Percentiles rank a stretch among this genome's conserved stretches.
phyloP scores from a whole-genome alignment of 225 moss, liverwort and hornwort species.

The Pleurozium schreberi region DNA sequence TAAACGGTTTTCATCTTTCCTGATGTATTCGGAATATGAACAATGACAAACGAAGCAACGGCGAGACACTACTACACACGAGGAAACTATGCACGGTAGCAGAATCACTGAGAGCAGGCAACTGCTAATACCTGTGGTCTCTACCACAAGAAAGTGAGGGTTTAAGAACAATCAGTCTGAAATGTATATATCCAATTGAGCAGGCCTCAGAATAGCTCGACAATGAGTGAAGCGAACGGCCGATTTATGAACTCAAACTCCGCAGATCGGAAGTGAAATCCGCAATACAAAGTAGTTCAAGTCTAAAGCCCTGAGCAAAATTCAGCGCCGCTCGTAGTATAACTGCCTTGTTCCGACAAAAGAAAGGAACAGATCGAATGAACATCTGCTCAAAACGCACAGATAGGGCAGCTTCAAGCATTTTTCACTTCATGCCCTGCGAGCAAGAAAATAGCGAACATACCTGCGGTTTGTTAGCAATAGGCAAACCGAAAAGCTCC shows the following conservation, averaged over 20 bases:
- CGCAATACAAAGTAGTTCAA: background rate
- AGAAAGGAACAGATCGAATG: background rate
- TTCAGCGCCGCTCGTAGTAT: background rate
- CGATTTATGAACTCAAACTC: background rate
- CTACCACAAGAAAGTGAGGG: background rate
- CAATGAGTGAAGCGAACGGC: background rate
- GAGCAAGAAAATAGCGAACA: background rate
- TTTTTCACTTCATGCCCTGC: background rate
- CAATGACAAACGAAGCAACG: background rate
- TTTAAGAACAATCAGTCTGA: background rate
- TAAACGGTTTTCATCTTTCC: background rate
- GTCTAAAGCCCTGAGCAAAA: background rate
- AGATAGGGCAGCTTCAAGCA: background rate
- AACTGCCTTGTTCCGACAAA: background rate
- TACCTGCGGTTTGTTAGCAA: slow-evolving; percentile 8
- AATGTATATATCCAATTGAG: background rate
- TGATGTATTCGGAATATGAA: background rate
- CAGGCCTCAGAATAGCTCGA: background rate
- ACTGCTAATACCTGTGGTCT: background rate
- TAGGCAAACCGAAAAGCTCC: slow-evolving; percentile 26
- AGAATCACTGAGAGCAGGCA: background rate
- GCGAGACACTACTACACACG: background rate
- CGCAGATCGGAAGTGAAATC: background rate
- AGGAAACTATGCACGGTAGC: background rate
- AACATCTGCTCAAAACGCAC: background rate